A percentile compares a stretch with the other conserved stretches of the same genome.
Conservation (phyloP, 2,329 filamentous ascomycete genomes). For the Pseudohalonectria lignicola region DNA sequence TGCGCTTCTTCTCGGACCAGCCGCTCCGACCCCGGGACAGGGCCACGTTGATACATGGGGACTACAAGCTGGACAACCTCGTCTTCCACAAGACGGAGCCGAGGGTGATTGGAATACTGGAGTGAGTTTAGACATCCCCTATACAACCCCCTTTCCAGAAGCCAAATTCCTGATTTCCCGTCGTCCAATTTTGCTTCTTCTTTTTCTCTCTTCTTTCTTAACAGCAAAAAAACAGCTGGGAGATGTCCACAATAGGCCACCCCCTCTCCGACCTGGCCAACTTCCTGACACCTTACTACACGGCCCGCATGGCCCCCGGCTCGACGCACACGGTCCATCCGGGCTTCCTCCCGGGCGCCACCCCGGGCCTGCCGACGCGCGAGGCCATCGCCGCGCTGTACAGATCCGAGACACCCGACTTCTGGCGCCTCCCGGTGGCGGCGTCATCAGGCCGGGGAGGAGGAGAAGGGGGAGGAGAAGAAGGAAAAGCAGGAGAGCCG, state of each 20-base stretch:
- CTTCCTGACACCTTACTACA: conserved; percentile 45
- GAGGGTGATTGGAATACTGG: conserved; percentile 81
- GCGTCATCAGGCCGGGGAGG: neutral
- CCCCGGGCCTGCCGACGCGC: conserved; percentile 41
- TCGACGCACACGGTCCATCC: conserved; percentile 17
- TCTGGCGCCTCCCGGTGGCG: conserved; percentile 28
- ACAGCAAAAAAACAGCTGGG: conserved; percentile 51
- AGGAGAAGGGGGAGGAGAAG: too few species aligned
- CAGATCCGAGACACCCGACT: conserved; percentile 27
- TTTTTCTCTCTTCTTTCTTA: neutral
- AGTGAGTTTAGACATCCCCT: too few species aligned
- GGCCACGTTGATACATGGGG: conserved; percentile 76
- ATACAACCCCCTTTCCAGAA: too few species aligned
- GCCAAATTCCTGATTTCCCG: neutral
- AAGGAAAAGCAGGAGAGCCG: neutral
- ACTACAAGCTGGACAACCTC: conserved; percentile 91
- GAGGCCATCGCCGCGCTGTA: conserved; percentile 23
- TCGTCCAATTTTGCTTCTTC: neutral
- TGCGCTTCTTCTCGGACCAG: conserved; percentile 64
- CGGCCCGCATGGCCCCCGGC: conserved; percentile 11
- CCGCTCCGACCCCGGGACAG: conserved; percentile 64
- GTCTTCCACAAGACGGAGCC: conserved; percentile 85
- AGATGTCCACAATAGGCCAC: conserved; percentile 97
- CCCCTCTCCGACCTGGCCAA: conserved; percentile 87
- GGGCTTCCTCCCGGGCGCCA: conserved; percentile 50